Evolutionary conservation across 2,329 filamentous ascomycete species (phyloP), one percentile per base, ranked within the genome.

Genomic region (Ascochyta rabiei): DNA sequence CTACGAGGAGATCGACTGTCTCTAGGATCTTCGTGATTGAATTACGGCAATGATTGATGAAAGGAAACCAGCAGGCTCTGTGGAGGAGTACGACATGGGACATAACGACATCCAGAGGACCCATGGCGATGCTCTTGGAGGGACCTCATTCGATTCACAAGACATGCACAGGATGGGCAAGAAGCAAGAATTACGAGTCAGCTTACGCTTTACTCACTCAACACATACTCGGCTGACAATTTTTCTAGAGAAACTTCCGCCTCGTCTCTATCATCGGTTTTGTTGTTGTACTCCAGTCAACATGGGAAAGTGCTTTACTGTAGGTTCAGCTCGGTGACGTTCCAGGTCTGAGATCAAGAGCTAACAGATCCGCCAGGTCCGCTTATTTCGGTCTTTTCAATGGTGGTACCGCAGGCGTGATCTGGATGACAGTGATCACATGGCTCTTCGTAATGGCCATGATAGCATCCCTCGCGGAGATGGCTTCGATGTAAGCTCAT

Each of bases 401-500:
- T 56, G 69, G 69, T 6, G 68, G 69, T 8, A 62, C 66, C 2
- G 67, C 67, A 15, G 69, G 68, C 13, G 53, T 62, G 3, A 63
- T 72, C 10, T 72, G 66, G 58, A 65, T 64, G 47, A 70, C 63
- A 48, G 38, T 69, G 12, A 50, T 62, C 10, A 59, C 52, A 28
- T 69, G 64, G 49, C 38, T 67, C 6, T 63, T 60, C 23, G 62
- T 70, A 16, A 57, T 61, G 26, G 53, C 59, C 12, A 66, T 63
- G 41, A 64, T 70, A 35, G 54, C 49, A 16, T 53, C 50, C 19
- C 50, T 53, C 50, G 64, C 66, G 7, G 67, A 70, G 33, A 70
- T 73, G 69, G 69, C 61, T 10, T 72, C 69, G 1, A 72, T 72
- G 70, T 60, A 42, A 38, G 57, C 44, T 37, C n/a, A 4, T 23